phyloP scores from a whole-genome alignment of 371 early-diverging fungal species.

The Mucor circinelloides region DNA sequence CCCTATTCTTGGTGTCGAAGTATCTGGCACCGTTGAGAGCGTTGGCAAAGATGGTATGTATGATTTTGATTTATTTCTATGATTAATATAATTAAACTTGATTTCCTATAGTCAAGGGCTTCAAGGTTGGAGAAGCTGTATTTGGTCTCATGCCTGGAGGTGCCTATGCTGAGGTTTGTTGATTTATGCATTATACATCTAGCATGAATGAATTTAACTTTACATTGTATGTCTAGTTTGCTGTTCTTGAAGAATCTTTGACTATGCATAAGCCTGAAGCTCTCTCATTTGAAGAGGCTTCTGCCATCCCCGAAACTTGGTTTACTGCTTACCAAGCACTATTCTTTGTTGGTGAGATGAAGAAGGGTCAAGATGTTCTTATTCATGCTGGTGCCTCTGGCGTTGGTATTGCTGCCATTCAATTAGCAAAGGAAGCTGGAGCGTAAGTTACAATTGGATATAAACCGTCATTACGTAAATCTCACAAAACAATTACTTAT shows the following conservation, averaged over 20 bases:
- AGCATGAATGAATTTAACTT: neutral
- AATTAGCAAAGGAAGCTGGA: slow-evolving; percentile 66
- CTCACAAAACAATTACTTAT: neutral
- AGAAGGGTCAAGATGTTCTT: slow-evolving; percentile 66
- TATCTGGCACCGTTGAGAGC: slow-evolving; percentile 67
- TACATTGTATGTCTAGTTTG: slow-evolving; percentile 44
- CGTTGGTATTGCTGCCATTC: slow-evolving; percentile 78
- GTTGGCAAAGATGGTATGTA: slow-evolving; percentile 50
- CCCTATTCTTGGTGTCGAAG: slow-evolving; percentile 75
- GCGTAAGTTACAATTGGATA: slow-evolving; percentile 50
- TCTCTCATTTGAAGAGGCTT: slow-evolving; percentile 65
- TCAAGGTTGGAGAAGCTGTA: slow-evolving; percentile 66
- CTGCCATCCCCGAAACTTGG: slow-evolving; percentile 79
- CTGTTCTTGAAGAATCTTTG: slow-evolving; percentile 59
- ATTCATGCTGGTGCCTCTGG: slow-evolving; percentile 85
- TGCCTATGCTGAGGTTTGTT: slow-evolving; percentile 66
- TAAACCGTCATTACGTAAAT: neutral
- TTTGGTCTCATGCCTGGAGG: slow-evolving; percentile 78
- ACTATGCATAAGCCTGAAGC: slow-evolving; percentile 64
- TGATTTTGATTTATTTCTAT: neutral
- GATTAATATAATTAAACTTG: neutral
- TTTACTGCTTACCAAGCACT: slow-evolving; percentile 84
- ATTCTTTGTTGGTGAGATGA: slow-evolving; percentile 58
- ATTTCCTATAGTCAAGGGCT: slow-evolving; percentile 45
- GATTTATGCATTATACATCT: neutral